Base-by-base conservation (phyloP, 139 green algal genomes). In the Chlorella vulgaris region DNA sequence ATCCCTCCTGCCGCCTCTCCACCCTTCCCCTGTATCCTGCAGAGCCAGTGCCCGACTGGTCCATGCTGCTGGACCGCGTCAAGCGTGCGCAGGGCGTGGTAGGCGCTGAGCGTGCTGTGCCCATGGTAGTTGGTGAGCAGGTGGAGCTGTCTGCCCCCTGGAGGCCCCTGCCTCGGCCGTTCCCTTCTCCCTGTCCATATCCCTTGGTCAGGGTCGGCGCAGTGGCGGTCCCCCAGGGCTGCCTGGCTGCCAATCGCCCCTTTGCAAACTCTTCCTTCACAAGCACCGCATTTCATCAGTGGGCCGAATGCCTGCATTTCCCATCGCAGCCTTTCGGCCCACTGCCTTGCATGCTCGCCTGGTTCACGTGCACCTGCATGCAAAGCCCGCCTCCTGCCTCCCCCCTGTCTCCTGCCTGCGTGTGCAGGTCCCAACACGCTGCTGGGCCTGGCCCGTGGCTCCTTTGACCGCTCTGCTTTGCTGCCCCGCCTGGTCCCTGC, bases 61-160 rank as follows among this genome's bases (percentile, higher is more conserved):
- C 66, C 0, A 35, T 50, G 29, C 61, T 95, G 63, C 73, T 96
- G 3, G 91, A 91, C 77, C 90, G 90, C 62, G 87, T 93, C 31
- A 78, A 85, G 51, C 86, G 90, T 2, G 91, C 89, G 26, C 93
- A 97, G 83, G 81, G 74, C 10, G 78, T 73, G 18, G 66, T 97
- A 43, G 93, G 94, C 51, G 83, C 80, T 38, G 86, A 88, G 2
- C 50, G 74, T 29, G 94, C 94, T 0, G 85, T 98, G 43, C 94
- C 94, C 38, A 93, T 97, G 22, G 35, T 98, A 3, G 81, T 98
- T 10, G 92, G 91, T 93, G 43, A 62, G 87, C 71, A 21, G 29
- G n/a, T n/a, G n/a, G n/a, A n/a, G n/a, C n/a, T n/a, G n/a, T n/a
- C n/a, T n/a, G n/a, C n/a, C n/a, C n/a, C n/a, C n/a, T n/a, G n/a